A percentile compares a stretch with the other conserved stretches of the same genome.
Evolutionary conservation across 1,284 basidiomycete genomes (phyloP).

Genomic region (Rhodotorula sp.): DNA sequence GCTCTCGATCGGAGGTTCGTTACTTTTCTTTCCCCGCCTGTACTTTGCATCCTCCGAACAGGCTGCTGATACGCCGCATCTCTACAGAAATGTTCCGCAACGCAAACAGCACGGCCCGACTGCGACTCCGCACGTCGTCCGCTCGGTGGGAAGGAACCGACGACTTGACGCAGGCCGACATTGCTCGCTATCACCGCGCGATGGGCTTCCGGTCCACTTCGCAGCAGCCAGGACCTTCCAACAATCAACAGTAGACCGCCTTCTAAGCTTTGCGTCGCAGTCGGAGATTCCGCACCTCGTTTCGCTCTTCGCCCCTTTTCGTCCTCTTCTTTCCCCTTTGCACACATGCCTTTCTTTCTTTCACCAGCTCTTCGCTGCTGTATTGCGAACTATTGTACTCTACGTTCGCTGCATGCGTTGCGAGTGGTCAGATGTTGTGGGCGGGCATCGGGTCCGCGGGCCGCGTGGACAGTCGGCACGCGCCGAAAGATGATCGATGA

Average conservation of each 20-base stretch:
- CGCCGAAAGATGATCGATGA: no score
- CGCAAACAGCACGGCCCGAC: slow-evolving; percentile 62
- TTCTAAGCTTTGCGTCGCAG: neutral
- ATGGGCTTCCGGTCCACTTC: slow-evolving; percentile 65
- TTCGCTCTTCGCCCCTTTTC: neutral
- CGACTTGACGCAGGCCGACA: slow-evolving; percentile 74
- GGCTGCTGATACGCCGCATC: neutral
- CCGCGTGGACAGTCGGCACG: no score
- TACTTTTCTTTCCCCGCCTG: no score
- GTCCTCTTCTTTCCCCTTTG: no score
- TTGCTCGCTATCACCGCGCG: slow-evolving; percentile 76
- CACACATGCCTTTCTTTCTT: no score
- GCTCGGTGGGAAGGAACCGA: slow-evolving; percentile 91
- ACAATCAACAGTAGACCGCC: neutral
- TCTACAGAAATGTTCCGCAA: slow-evolving; percentile 55
- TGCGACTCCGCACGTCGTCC: slow-evolving; percentile 82
- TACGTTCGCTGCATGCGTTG: no score
- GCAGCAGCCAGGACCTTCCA: neutral
- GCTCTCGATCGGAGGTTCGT: slow-evolving; percentile 70
- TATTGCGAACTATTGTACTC: no score
- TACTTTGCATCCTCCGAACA: neutral
- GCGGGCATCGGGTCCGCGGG: no score
- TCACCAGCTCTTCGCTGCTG: no score
- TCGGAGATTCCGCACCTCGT: neutral
- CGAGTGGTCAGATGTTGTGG: no score